Evolutionary conservation across 805 yeast genomes (phyloP).

Genomic region (Kluyveromyces aestuarii): DNA sequence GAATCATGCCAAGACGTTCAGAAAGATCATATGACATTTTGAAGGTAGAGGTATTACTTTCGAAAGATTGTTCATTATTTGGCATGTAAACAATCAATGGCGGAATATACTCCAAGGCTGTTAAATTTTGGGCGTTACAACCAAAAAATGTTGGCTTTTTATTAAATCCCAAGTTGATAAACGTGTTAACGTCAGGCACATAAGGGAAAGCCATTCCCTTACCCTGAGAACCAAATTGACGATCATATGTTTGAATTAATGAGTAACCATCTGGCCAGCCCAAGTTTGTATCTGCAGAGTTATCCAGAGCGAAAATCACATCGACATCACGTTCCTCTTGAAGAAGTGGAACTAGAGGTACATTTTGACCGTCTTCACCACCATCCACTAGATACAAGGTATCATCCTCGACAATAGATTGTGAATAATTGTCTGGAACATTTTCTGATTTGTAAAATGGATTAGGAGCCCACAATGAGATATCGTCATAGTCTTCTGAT

Average conservation of each 20-base stretch:
- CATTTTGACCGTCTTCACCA: slow-evolving; percentile 59
- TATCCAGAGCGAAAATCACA: slow-evolving; percentile 55
- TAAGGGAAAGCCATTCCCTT: slow-evolving; percentile 65
- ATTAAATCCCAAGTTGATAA: slow-evolving; percentile 51
- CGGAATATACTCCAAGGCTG: slow-evolving; percentile 45
- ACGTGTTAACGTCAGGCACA: slow-evolving; percentile 63
- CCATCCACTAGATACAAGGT: slow-evolving; percentile 58
- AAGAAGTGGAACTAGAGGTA: slow-evolving; percentile 54
- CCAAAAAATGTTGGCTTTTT: slow-evolving; percentile 76
- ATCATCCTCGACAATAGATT: slow-evolving; percentile 33
- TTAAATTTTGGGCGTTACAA: slow-evolving; percentile 58
- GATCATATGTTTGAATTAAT: slow-evolving; percentile 43
- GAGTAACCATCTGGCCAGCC: slow-evolving; percentile 66
- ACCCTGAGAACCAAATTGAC: slow-evolving; percentile 47
- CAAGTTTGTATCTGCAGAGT: slow-evolving; percentile 55
- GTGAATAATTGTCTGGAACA: slow-evolving; percentile 25
- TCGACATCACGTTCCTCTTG: slow-evolving; percentile 56
- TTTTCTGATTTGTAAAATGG: slow-evolving; percentile 47
- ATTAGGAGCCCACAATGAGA: slow-evolving; percentile 63
- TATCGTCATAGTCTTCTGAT: slow-evolving; percentile 48
- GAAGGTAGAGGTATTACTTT: slow-evolving; percentile 66
- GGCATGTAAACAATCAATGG: slow-evolving; percentile 77
- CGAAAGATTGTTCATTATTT: slow-evolving; percentile 55
- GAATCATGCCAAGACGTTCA: slow-evolving; percentile 51
- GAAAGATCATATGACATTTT: slow-evolving; percentile 51